Percentiles rank a stretch among this genome's conserved stretches.
Evolutionary conservation across 257 asterid species (phyloP).

Genomic region (Anisodus tanguticus): DNA sequence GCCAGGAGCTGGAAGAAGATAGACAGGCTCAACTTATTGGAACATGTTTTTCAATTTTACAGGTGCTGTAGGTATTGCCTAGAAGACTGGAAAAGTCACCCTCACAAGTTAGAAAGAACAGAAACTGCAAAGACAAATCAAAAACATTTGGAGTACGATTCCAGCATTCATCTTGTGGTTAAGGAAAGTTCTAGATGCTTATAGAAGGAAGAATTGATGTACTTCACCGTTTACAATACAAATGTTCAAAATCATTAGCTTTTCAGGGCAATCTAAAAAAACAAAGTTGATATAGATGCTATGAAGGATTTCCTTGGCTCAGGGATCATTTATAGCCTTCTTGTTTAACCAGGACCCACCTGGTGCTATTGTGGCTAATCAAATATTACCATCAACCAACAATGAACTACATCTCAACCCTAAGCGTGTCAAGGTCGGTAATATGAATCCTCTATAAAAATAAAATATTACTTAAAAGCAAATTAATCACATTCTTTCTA

Average conservation of each 20-base stretch:
- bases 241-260: neutral
- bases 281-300: neutral
- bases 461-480: neutral
- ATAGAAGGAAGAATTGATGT: neutral
- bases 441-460: slow-evolving; percentile 1
- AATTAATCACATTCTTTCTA: neutral
- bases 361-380: neutral
- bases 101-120: slow-evolving; percentile 13
- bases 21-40: neutral
- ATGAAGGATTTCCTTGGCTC: neutral
- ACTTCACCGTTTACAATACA: neutral
- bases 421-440: neutral
- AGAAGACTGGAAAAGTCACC: neutral
- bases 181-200: neutral
- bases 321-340: slow-evolving; percentile 11
- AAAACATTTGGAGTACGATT: neutral
- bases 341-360: neutral
- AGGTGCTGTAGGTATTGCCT: neutral
- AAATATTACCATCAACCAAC: neutral
- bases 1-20: neutral
- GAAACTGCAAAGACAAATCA: neutral
- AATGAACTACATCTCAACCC: neutral
- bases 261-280: neutral
- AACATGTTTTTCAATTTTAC: neutral
- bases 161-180: neutral